Evolutionary conservation across 2,329 filamentous ascomycete species (phyloP), one percentile per base, ranked within the genome.

Genomic region (Fusarium sp.): DNA sequence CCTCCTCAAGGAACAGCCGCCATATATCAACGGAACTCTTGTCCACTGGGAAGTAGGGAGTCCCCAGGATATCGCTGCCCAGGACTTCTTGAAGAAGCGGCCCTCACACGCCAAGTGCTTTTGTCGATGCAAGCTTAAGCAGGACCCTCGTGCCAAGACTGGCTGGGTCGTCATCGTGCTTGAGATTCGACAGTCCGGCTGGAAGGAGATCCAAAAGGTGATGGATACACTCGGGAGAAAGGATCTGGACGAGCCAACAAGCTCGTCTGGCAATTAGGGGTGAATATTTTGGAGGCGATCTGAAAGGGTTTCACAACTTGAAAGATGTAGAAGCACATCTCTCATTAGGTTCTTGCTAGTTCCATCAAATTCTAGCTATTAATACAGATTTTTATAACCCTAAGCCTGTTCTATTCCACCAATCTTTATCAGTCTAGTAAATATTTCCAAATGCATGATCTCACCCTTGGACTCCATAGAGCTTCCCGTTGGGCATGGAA

Each of bases 1-100:
- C 74, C 79, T 93, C 0, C 91, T 90, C 73, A 88, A 89, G 69
- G 86, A 89, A 22, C 85, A 84, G 13, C 87, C 87, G 6, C 91
- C 90, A 0, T 89, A 88, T 62, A 47, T 83, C 7, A 77, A 75
- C n/a, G 82, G 81, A 14, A 65, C 74, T 11, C 76, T 83, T 18
- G 27, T 70, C 24, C 70, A 72, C 31, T 82, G 79, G 79, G 76
- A 80, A 45, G 37, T 35, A 6, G 81, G 79, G 13, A 75, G 78
- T 31, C 67, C 72, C 35, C 47, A 77, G 14, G 79, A 83, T 62
- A 61, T 67, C 22, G 72, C 71, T 9, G 77, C 80, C 7, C 54
- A 38, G 14, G 76, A 76, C 4, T 75, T 83, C 20, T 45, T 82
- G 50, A 62, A 63, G 8, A 22, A 50, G 2, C 71, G 56, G 6